These are phyloP conservation scores for Psilocybe cubensis DNA, from an alignment of 768 basidiomycete genomes.

Conservation along the genomic window DNA sequence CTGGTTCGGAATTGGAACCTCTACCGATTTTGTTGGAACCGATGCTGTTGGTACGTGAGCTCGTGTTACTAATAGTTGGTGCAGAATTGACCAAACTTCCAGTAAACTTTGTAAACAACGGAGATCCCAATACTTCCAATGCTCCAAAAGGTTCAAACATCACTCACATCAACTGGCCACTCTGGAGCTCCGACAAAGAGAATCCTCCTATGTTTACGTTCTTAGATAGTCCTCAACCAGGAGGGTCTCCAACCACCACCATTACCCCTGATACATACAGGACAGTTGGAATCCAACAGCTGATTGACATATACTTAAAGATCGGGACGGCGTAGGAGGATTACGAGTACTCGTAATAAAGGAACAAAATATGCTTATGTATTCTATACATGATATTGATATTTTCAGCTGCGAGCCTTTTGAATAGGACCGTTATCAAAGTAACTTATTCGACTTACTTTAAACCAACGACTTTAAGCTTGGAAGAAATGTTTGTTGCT, in stretches of 20 bases:
- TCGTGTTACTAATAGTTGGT: not conserved
- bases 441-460: too few species aligned
- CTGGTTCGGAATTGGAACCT: not conserved
- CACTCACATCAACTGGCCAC: conserved; percentile 1
- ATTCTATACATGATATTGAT: too few species aligned
- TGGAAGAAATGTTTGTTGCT: too few species aligned
- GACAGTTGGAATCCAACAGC: not conserved
- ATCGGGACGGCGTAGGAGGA: too few species aligned
- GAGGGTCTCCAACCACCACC: too few species aligned
- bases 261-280: not conserved
- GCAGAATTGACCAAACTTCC: not conserved
- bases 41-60: not conserved
- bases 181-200: not conserved
- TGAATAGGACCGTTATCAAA: too few species aligned
- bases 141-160: not conserved
- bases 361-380: too few species aligned
- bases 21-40: conserved; percentile 1
- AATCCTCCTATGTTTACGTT: conserved; percentile 1
- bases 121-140: not conserved
- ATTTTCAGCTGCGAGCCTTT: too few species aligned
- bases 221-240: not conserved
- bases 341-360: too few species aligned
- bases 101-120: conserved; percentile 4
- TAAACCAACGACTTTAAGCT: too few species aligned
- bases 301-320: not conserved